Evolutionary conservation across 345 rosid genomes (phyloP), one percentile per base, ranked within the genome.

Genomic region (Hibiscus trionum): DNA sequence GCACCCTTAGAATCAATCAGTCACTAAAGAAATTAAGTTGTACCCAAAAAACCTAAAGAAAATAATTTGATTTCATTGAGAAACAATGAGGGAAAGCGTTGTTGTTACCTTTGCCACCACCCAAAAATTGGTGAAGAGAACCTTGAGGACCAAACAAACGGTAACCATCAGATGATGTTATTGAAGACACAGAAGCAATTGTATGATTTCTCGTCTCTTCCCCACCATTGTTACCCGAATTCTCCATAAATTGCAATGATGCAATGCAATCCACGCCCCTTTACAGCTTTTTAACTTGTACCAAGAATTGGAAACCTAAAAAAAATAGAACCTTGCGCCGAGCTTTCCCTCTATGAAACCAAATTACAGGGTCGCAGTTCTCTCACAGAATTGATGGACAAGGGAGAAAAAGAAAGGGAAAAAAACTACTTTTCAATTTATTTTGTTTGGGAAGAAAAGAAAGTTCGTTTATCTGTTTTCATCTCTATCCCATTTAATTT

Each of bases 71-170:
- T 35, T 35, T 35, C 37, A 35, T 35, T 35, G 37, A 35, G 1
- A 35, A 35, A 14, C 35, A 31, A 33, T 11, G 37, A 35, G 4
- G 19, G 35, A 3, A 5, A 31, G 12, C 17, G n/a, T n/a, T 7
- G 11, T 19, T 24, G 26, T 46, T 14, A 46, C 70, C 57, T 24
- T 26, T 46, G 7, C 70, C 69, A 21, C 69, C 69, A 21, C 69
- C 69, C 2, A 65, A 24, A 64, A 21, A 11, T 52, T 42, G 69
- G 33, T 42, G 69, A 65, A 44, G 5, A 42, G 55, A 65, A 42
- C 69, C 69, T 21, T 65, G 69, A 65, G n/a, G 69, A 42, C 33
- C 69, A 21, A 44, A 65, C 69, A 65, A 65, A 42, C 53, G 53
- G 11, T 42, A 42, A 19, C 5, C 69, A 65, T 44, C 53, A 4